Base-by-base conservation (phyloP, 139 green algal genomes). In the Closterium sp. region DNA sequence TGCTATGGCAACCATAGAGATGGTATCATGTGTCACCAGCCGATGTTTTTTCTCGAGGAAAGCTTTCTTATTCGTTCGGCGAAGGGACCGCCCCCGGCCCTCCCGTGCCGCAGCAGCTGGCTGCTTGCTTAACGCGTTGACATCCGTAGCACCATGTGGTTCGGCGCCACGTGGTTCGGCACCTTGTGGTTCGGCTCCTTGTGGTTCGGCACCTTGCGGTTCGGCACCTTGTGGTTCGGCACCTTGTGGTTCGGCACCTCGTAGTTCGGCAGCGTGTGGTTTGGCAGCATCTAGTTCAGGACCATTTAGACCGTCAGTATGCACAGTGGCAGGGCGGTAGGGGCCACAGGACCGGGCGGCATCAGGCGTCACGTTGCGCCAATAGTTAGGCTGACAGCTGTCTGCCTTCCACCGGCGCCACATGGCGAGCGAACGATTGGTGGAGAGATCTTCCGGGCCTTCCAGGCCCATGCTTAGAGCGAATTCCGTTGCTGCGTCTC, bases 331-430 rank as follows among this genome's bases (percentile, higher is more conserved):
- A 4, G 81, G 94, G 69, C 32, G 66, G 91, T 97, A 97, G 4
- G 96, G 96, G 1, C 96, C 96, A 43, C 96, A 97, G 23, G 36
- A 91, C 1, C 19, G 55, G 6, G 28, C 3, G 23, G 94, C 88
- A 43, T 97, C 90, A 21, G 96, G 96, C 3, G 21, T 8, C 23
- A 97, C 96, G 34, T 90, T 88, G 30, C 35, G 76, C 86, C 96
- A 81, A 91, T 96, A 97, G 93, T 97, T 97, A 10, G 96, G 96
- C 91, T 97, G 96, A 90, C 96, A 97, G 16, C 84, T 28, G 2
- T 12, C 30, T 0, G 34, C 31, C 33, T 88, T 43, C 95, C 95
- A 96, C 36, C 76, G 23, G 23, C 9, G 28, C 86, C 84, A 93
- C 33, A 92, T 32, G 12, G 32, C 43, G 31, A 83, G 12, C 1